These are phyloP conservation scores for Coprinopsis marcescibilis DNA, from an alignment of 768 basidiomycete genomes.

Conservation along the genomic window DNA sequence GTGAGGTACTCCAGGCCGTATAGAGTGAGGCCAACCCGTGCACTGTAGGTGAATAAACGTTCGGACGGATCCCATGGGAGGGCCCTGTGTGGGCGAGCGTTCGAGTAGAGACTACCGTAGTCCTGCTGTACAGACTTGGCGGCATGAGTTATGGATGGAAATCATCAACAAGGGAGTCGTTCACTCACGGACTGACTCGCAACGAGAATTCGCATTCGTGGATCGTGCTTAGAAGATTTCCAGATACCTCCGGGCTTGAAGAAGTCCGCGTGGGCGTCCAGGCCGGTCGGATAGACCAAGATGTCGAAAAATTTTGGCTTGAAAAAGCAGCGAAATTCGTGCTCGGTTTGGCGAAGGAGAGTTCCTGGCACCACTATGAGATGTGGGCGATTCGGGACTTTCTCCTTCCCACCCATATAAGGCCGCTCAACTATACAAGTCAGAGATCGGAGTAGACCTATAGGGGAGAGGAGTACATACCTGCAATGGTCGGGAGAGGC, in stretches of 20 bases:
- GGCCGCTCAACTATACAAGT: no score
- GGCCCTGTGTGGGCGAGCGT: background rate
- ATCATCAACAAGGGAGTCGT: no score
- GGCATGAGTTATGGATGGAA: background rate
- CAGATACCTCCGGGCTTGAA: conserved; percentile 17
- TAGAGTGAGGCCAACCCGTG: conserved; percentile 3
- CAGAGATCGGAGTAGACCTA: no score
- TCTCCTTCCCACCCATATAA: background rate
- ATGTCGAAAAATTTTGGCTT: conserved; percentile 17
- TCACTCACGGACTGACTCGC: conserved; percentile 20
- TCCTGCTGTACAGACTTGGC: background rate
- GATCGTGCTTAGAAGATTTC: conserved; percentile 10
- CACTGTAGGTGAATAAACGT: background rate
- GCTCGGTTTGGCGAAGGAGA: conserved; percentile 17
- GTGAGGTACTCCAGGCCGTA: conserved; percentile 17
- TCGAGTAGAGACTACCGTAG: background rate
- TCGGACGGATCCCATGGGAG: background rate
- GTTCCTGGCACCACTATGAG: conserved; percentile 21
- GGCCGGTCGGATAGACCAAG: conserved; percentile 16
- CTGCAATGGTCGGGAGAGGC: no score
- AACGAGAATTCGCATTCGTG: conserved; percentile 15
- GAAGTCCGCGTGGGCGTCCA: conserved; percentile 7
- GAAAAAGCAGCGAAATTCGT: conserved; percentile 14
- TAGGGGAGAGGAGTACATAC: no score
- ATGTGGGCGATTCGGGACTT: conserved; percentile 13